These are phyloP conservation scores for Didymella segeticola DNA, from an alignment of 2,329 filamentous ascomycete species.

Conservation along the genomic window DNA sequence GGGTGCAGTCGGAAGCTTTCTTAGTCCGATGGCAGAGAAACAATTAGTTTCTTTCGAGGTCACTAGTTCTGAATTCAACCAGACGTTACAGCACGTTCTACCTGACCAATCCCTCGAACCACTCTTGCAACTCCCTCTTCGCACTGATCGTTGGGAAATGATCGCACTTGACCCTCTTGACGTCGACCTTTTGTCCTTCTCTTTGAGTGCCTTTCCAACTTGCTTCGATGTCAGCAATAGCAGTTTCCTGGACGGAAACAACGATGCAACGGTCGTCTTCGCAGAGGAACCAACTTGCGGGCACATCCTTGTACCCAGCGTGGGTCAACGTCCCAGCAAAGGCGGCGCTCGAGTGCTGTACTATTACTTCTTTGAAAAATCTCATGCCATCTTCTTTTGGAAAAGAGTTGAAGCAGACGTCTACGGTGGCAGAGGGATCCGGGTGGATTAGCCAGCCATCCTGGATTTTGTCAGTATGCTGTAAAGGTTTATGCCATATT, in stretches of 20 bases:
- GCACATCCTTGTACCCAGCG: conserved; percentile 49
- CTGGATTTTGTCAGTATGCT: conserved; percentile 39
- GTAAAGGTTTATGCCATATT: too few species aligned
- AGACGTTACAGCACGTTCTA: too few species aligned
- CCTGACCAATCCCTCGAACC: conserved; percentile 18
- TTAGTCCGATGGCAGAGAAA: too few species aligned
- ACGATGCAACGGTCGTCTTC: conserved; percentile 43
- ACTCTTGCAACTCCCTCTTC: conserved; percentile 32
- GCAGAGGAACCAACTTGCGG: conserved; percentile 49
- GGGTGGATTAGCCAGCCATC: conserved; percentile 21
- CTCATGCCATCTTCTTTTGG: conserved; percentile 28
- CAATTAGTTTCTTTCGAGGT: too few species aligned
- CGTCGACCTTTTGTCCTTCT: conserved; percentile 40
- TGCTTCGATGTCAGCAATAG: conserved; percentile 43
- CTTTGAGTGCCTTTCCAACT: conserved; percentile 38
- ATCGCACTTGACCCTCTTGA: conserved; percentile 45
- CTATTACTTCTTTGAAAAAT: conserved; percentile 13
- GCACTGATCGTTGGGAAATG: conserved; percentile 40
- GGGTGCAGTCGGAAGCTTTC: too few species aligned
- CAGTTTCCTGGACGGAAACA: conserved; percentile 35
- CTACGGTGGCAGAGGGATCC: not conserved
- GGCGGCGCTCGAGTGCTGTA: conserved; percentile 41
- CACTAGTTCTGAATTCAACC: too few species aligned
- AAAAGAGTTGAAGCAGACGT: conserved; percentile 21
- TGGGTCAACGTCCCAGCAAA: conserved; percentile 45